Base-by-base conservation (phyloP, 768 basidiomycete genomes). In the Omphalotus guepiniiformis region DNA sequence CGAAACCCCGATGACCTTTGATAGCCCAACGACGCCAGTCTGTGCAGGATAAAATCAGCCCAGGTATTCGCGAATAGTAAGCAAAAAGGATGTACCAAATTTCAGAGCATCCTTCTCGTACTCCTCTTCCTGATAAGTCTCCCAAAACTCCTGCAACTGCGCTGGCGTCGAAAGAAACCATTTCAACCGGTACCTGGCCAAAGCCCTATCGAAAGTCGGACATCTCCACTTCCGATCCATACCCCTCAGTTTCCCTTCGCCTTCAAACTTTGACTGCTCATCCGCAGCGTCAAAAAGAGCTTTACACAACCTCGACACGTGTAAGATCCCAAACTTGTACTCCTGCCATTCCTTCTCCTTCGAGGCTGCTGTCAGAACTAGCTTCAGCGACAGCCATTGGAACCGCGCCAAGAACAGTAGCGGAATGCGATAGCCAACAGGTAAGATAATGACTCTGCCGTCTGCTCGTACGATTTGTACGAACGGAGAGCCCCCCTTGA, bases 371-470 rank as follows among this genome's bases (percentile, higher is more conserved):
- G 65, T 67, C 42, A 73, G 50, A 9, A 74, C 70, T 23, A 76
- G 64, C 46, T 63, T 53, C 3, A 74, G 52, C 11, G 63, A 66
- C 49, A 68, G 68, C 72, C 72, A 76, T 43, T 65, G 65, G 48
- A 71, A 74, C 44, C 69, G 69, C 29, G 70, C 70, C 18, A 70
- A 63, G 56, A 73, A 76, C 63, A 76, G 65, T 15, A 76, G 55
- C 0, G 74, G 73, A 15, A 73, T 54, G 1, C 74, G 62, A 51
- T 76, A 76, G 8, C 58, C 64, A 6, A 67, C 55, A 9, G 73
- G 74, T 1, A 74, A 47, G 2, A 55, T 35, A 7, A 59, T 54
- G 12, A 51, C 44, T 5, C 46, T 26, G 2, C 58, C 63, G 27
- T 59, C 58, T 15, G 41, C 42, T 0, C 40, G 21, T 5, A 54